Evolutionary conservation across 805 yeast species (phyloP), one percentile per base, ranked within the genome.

Genomic region (Nakazawaea siamensis): DNA sequence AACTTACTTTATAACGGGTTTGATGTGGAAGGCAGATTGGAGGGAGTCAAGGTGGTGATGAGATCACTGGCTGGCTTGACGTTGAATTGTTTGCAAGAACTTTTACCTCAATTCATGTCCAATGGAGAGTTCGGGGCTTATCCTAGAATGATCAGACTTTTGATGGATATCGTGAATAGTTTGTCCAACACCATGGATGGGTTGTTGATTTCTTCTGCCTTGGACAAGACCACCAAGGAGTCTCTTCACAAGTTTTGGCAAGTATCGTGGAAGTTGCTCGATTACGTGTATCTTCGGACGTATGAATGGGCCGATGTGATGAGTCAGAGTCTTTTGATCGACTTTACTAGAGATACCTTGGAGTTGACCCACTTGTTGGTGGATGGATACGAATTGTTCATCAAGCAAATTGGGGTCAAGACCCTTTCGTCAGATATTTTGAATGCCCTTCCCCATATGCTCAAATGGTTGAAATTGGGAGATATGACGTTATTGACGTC

Each of bases 321-420:
- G 46, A 70, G 71, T 19, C 62, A 70, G 15, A 62, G 66, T 0
- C 70, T 69, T 33, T 62, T 85, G 46, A 70, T 79, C 28, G 94
- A 87, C 38, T 88, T 86, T 46, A 83, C 96, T 2, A 71, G 94
- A 52, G 95, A 86, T 50, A 78, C 85, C 0, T 64, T 90, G 33
- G 96, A 88, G 45, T 63, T 84, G 21, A 79, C 94, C 39, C 77
- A 79, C 41, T 54, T 66, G 2, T 58, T 88, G 23, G 52, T 88
- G n/a, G 76, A 70, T 37, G 73, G 88, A 2, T 81, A 72, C 48
- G 63, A 77, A 39, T 62, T 69, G n/a, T 51, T 76, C 27, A 57
- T 52, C 14, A 54, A 55, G 7, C 56, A 55, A 24, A 45, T 64
- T 18, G 55, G 67, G 6, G 46, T 50, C 16, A 53, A 38, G 44